Evolutionary conservation across 495 filamentous ascomycete species (phyloP).

Genomic region (Penicillium diatomitis): DNA sequence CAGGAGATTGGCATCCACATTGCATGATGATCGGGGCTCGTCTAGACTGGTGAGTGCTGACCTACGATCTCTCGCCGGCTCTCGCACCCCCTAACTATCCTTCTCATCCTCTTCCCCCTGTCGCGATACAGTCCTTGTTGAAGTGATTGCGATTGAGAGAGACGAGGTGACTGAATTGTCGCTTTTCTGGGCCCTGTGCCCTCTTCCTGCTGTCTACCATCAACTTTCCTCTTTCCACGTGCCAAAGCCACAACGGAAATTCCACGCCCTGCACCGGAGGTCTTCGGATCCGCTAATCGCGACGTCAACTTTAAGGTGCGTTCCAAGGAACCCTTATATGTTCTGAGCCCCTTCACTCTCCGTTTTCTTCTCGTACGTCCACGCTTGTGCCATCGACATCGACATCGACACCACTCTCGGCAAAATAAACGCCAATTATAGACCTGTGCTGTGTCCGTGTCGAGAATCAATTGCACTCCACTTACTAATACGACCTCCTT

Average conservation of each 20-base stretch:
- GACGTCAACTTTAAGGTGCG: slow-evolving; percentile 10
- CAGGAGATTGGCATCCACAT: slow-evolving; percentile 10
- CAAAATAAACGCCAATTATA: too few relatives aligned
- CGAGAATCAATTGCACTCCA: too few relatives aligned
- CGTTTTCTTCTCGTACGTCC: not conserved
- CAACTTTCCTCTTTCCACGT: slow-evolving; percentile 17
- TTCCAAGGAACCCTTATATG: slow-evolving; percentile 2
- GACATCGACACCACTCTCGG: too few relatives aligned
- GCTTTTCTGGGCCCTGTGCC: slow-evolving; percentile 7
- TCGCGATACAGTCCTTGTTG: too few relatives aligned
- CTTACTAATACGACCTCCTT: too few relatives aligned
- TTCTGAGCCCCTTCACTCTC: not conserved
- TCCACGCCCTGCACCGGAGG: slow-evolving; percentile 14
- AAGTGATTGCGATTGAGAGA: not conserved
- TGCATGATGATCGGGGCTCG: slow-evolving; percentile 7
- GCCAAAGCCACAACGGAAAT: slow-evolving; percentile 11
- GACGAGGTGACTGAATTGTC: not conserved
- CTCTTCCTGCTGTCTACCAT: slow-evolving; percentile 1
- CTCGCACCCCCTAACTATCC: slow-evolving; percentile 1
- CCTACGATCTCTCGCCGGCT: not conserved
- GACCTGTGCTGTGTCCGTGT: too few relatives aligned
- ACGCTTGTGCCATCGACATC: too few relatives aligned
- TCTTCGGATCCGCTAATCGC: slow-evolving; percentile 13
- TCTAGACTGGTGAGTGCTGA: not conserved
- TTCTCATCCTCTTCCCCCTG: not conserved